phyloP scores from a whole-genome alignment of 495 filamentous ascomycete species.

The Penicillium maclennaniae region DNA sequence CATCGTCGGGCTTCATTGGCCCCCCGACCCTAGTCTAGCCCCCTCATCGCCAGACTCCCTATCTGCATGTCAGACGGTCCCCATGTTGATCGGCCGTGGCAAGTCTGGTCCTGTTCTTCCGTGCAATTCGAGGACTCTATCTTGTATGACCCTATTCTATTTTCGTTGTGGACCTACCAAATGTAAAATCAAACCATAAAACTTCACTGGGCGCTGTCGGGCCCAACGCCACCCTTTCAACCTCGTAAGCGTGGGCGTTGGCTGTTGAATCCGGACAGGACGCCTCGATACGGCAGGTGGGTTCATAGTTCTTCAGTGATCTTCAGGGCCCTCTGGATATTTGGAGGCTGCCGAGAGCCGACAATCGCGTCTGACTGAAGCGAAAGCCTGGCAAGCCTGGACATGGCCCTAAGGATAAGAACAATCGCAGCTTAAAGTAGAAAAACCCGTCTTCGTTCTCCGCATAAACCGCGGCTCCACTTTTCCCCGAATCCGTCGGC shows the following conservation, averaged over 20 bases:
- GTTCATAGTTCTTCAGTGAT: conserved; percentile 15
- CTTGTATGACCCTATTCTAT: too few relatives aligned
- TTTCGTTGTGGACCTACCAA: too few relatives aligned
- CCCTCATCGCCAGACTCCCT: neutral
- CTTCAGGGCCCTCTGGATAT: conserved; percentile 22
- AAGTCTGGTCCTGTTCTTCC: too few relatives aligned
- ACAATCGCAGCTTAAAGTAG: neutral
- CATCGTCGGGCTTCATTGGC: too few relatives aligned
- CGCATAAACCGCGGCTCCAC: conserved; percentile 32
- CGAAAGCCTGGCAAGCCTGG: neutral
- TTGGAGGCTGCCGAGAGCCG: conserved; percentile 21
- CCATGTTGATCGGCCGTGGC: conserved; percentile 20
- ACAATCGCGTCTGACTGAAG: conserved; percentile 7
- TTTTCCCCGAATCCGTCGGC: conserved; percentile 34
- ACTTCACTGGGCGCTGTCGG: too few relatives aligned
- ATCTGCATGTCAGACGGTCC: conserved; percentile 29
- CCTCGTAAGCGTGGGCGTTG: neutral
- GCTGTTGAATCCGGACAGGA: neutral
- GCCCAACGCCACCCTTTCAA: neutral
- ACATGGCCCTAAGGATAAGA: neutral
- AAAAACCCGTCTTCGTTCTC: conserved; percentile 24
- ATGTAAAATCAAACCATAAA: too few relatives aligned
- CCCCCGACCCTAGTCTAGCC: neutral
- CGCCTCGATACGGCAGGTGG: conserved; percentile 28
- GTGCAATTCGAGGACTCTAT: too few relatives aligned